Conservation (phyloP, 2,329 filamentous ascomycete species). For the Phyllosticta citribraziliensis region DNA sequence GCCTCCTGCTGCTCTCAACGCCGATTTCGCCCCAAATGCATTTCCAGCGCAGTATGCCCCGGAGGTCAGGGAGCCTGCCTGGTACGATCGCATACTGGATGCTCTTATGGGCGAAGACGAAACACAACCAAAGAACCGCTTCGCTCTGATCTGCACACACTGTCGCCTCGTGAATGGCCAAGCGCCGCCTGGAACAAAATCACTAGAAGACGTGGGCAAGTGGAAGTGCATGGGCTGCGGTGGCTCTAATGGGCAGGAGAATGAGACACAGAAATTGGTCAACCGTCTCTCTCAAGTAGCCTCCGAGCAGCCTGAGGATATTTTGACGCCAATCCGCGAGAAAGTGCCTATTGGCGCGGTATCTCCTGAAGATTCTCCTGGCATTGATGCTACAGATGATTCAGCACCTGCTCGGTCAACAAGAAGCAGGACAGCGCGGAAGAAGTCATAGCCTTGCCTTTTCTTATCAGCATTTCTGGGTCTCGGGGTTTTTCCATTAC, state of each 20-base stretch:
- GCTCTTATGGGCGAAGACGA: slow-evolving; percentile 92
- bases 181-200: slow-evolving; percentile 75
- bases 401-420: slow-evolving; percentile 28
- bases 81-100: slow-evolving; percentile 93
- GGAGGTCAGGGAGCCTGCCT: slow-evolving; percentile 46
- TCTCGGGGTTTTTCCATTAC: not conserved
- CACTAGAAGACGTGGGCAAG: slow-evolving; percentile 65
- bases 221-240: slow-evolving; percentile 90
- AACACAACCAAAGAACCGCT: slow-evolving; percentile 79
- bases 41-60: slow-evolving; percentile 39
- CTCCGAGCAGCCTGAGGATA: not conserved
- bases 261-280: slow-evolving; percentile 64
- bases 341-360: not conserved
- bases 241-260: slow-evolving; percentile 69
- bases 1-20: slow-evolving; percentile 24
- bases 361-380: not conserved
- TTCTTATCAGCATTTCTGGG: not conserved
- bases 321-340: not conserved
- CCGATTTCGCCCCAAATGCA: slow-evolving; percentile 69
- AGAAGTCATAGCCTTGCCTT: slow-evolving; percentile 11
- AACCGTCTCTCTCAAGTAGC: not conserved
- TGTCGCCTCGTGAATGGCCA: slow-evolving; percentile 93
- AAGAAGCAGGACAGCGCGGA: slow-evolving; percentile 34
- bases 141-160: slow-evolving; percentile 71
- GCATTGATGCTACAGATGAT: slow-evolving; percentile 14